Evolutionary conservation across 768 basidiomycete species (phyloP).

Genomic region (Xerocomellus amylosporus): DNA sequence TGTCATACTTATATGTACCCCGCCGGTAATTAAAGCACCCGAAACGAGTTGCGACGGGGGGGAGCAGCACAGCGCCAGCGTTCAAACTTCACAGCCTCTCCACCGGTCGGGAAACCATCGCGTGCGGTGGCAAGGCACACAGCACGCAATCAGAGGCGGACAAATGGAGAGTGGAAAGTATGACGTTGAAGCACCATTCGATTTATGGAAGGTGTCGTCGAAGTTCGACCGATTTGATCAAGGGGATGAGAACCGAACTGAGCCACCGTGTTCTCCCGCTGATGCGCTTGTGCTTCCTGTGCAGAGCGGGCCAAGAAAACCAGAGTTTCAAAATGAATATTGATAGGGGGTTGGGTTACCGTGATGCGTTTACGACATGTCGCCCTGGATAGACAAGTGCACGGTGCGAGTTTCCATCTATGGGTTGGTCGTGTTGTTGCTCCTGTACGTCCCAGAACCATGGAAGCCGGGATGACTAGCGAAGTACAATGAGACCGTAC

Average conservation of each 20-base stretch:
- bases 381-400: background rate
- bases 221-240: too few species aligned
- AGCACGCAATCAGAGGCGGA: background rate
- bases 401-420: background rate
- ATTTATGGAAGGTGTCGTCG: too few species aligned
- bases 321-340: too few species aligned
- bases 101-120: too few species aligned
- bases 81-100: slow-evolving; percentile 15
- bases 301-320: too few species aligned
- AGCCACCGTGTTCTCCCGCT: too few species aligned
- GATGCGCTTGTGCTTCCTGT: too few species aligned
- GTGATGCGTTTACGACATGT: background rate
- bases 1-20: slow-evolving; percentile 1
- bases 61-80: background rate
- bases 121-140: slow-evolving; percentile 1
- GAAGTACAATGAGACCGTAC: background rate
- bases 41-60: slow-evolving; percentile 13
- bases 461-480: background rate
- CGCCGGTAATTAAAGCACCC: background rate
- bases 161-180: background rate
- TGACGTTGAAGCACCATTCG: too few species aligned
- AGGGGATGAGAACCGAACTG: too few species aligned
- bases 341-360: slow-evolving; percentile 16
- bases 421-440: background rate
- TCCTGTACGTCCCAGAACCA: slow-evolving; percentile 4